phyloP scores from a whole-genome alignment of 2,329 filamentous ascomycete species.

The Byssochlamys sp. region DNA sequence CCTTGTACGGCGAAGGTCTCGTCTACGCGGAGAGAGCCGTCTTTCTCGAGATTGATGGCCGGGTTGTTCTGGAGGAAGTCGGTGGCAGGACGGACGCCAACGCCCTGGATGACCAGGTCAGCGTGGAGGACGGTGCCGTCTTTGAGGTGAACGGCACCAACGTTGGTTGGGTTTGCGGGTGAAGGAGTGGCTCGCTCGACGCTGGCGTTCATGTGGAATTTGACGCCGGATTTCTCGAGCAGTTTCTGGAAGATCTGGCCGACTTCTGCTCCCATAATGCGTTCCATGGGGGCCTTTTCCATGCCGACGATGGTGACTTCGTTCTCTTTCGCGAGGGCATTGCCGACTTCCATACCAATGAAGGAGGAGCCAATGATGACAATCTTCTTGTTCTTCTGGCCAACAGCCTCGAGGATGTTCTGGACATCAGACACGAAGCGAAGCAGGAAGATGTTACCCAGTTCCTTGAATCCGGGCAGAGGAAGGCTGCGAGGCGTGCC shows the following conservation, averaged over 20 bases:
- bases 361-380: conserved; percentile 88
- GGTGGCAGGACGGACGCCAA: conserved; percentile 79
- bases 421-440: conserved; percentile 68
- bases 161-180: conserved; percentile 54
- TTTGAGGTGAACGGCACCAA: conserved; percentile 73
- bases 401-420: conserved; percentile 68
- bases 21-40: conserved; percentile 77
- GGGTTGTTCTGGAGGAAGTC: conserved; percentile 67
- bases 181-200: conserved; percentile 77
- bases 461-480: conserved; percentile 72
- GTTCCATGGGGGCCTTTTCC: conserved; percentile 74
- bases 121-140: conserved; percentile 76
- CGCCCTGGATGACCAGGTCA: conserved; percentile 82
- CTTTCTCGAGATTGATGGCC: conserved; percentile 60
- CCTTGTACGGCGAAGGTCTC: conserved; percentile 68
- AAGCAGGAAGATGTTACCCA: conserved; percentile 79
- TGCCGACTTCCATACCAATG: conserved; percentile 96
- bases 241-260: conserved; percentile 69
- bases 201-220: conserved; percentile 70
- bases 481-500: conserved; percentile 68
- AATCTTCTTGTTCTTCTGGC: conserved; percentile 76
- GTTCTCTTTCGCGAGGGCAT: conserved; percentile 69
- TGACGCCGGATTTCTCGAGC: conserved; percentile 77
- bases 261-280: conserved; percentile 72
- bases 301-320: conserved; percentile 78